Evolutionary conservation across 257 asterid species (phyloP), one percentile per base, ranked within the genome.

Genomic region (Ajuga chamaepitys): DNA sequence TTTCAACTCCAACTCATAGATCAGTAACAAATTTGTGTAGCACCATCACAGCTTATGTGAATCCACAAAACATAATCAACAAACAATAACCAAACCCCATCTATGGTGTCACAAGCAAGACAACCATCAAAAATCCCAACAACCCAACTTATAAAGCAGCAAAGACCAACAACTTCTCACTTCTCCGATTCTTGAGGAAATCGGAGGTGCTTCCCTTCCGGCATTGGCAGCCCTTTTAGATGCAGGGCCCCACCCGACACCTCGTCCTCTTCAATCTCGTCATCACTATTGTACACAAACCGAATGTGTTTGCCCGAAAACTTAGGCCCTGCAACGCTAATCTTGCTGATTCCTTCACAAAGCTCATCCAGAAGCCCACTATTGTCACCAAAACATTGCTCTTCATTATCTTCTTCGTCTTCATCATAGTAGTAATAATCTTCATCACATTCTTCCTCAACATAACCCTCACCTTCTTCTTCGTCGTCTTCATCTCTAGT

Each of bases 281-380:
- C 96, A 9, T 89, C 95, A 57, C 95, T 86, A 70, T 83, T 72
- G 78, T 89, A 93, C 41, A 82, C 66, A 48, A 89, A 93, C 14
- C 89, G 52, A 0, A 81, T 80, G 73, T 87, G 99, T 70, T 89
- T 92, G 8, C 97, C 94, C 3, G 28, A 44, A 37, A 84, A 84
- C 50, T 59, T 68, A 0, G 73, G 61, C 72, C 37, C 78, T 1
- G 44, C 80, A 62, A 91, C 85, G 59, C 76, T 73, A 20, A 86
- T 85, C 71, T 84, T 85, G 75, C 81, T 83, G 24, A 93, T 72
- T 59, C 78, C 97, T 70, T 80, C 88, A 76, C 99, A 89, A 0
- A 93, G 85, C 5, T 86, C 96, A 34, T 87, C 86, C n/a, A 82
- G 66, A 46, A 62, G 13, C 37, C 41, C 65, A 4, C 42, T 70